Evolutionary conservation across 306 rosid species (phyloP), one percentile per base, ranked within the genome.

Genomic region (Malus sylvestris): DNA sequence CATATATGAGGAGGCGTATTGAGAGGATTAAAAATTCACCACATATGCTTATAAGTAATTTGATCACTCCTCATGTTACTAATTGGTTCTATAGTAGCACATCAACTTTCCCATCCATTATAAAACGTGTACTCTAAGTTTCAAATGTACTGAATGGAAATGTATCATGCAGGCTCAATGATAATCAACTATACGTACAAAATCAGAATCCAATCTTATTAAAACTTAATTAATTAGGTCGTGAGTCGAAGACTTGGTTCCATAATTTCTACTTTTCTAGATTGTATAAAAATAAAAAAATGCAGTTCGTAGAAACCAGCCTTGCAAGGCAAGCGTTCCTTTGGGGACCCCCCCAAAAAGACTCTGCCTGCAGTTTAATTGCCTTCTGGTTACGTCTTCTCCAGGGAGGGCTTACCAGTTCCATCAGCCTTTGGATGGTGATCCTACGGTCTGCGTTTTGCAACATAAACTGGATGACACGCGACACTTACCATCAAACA

Each of bases 281-380:
- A 52, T 5, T 20, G 59, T 52, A 52, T 18, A 18, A 60, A 60
- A 23, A 60, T 25, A 8, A 60, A 60, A 25, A 11, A 5, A 62
- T 6, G 73, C 38, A n/a, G 75, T 5, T 29, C 45, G 45, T 73
- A 16, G 75, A 80, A 69, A 58, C 80, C 53, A 42, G 25, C 30
- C 75, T 83, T 79, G 61, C 33, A 79, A 83, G 80, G 71, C 70
- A 78, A 75, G 78, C 23, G 30, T 74, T 12, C 81, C 13, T 1
- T 40, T 40, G 44, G 62, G 61, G 61, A 57, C 61, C 27, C 32
- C 32, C 32, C 32, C 32, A 30, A 30, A 30, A 30, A 30, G 32
- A 30, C 32, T 30, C 4, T 30, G 32, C 22, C 55, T 45, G 30
- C 6, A 33, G 35, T 5, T 33, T 33, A 4, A 1, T 33, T 33